Base-by-base conservation (phyloP, 2,329 filamentous ascomycete species). In the Aspergillus viridinutans region DNA sequence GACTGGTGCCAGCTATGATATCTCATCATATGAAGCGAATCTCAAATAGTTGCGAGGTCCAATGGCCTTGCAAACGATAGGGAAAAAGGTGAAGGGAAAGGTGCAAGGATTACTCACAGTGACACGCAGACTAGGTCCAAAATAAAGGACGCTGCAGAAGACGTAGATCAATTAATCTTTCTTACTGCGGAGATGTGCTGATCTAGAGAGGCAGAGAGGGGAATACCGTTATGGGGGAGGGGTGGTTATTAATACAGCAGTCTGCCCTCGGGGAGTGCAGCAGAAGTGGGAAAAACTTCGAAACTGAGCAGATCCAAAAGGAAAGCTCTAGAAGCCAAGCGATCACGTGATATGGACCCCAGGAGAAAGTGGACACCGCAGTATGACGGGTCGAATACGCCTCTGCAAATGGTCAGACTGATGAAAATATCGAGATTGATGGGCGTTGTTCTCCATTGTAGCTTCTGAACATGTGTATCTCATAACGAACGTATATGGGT, bases 1-100 rank as follows among this genome's bases (percentile, higher is more conserved):
- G 84, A 82, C 84, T 85, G 84, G 84, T 86, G 84, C 84, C 84
- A 86, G 84, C 84, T 80, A 75, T 76, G 64, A 70, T 72, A 70
- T 82, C 69, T 85, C 83, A 85, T 86, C 83, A 82, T 79, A 55
- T 59, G 61, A 67, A 62, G 63, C 50, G 51, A 49, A 58, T 47
- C 50, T 48, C 49, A 26, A 29, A 48, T 38, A 23, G 50, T 8
- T 48, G 40, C 57, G 32, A 48, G 25, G 43, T 23, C 23, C 49
- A 38, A 50, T 32, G 51, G 23, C 47, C 32, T 17, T 49, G 50
- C 52, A 35, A 52, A 40, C 42, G 49, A 51, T 55, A 47, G 35
- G 38, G 17, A 29, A 40, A 57, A 49, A 40, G 25, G 35, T 7
- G 12, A 25, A 29, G 4, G 29, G 48, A 25, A 45, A 35, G 38